phyloP scores from a whole-genome alignment of 1,139 yeast species.

The Waltiozyma sp. region DNA sequence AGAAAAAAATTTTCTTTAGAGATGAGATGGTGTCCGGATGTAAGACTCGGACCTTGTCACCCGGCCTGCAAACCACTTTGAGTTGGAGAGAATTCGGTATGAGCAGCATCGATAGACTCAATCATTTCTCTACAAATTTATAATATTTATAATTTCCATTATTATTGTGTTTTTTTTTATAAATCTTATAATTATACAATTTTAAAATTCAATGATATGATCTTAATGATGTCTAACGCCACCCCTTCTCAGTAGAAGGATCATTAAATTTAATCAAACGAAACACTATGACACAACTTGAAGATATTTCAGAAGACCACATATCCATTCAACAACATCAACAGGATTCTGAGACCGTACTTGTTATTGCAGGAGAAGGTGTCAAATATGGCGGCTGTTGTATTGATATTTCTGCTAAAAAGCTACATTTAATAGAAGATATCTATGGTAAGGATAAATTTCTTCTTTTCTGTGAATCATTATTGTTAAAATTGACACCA shows the following conservation, averaged over 20 bases:
- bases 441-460: background rate
- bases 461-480: background rate
- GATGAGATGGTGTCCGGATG: slow-evolving; percentile 1
- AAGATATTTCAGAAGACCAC: background rate
- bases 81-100: too few relatives aligned
- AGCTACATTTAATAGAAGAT: background rate
- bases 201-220: too few relatives aligned
- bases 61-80: too few relatives aligned
- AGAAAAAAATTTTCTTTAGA: slow-evolving; percentile 1
- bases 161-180: too few relatives aligned
- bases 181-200: too few relatives aligned
- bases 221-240: too few relatives aligned
- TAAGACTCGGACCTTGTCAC: background rate
- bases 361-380: background rate
- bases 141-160: too few relatives aligned
- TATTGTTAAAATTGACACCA: background rate
- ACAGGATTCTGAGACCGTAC: background rate
- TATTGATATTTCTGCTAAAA: background rate
- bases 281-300: background rate
- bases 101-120: too few relatives aligned
- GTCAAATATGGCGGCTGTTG: background rate
- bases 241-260: too few relatives aligned
- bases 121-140: too few relatives aligned
- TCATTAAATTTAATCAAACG: too few relatives aligned
- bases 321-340: background rate